Percentiles rank a stretch among this genome's conserved stretches.
Conservation (phyloP, 768 basidiomycete species). For the Macrolepiota fuliginosa region DNA sequence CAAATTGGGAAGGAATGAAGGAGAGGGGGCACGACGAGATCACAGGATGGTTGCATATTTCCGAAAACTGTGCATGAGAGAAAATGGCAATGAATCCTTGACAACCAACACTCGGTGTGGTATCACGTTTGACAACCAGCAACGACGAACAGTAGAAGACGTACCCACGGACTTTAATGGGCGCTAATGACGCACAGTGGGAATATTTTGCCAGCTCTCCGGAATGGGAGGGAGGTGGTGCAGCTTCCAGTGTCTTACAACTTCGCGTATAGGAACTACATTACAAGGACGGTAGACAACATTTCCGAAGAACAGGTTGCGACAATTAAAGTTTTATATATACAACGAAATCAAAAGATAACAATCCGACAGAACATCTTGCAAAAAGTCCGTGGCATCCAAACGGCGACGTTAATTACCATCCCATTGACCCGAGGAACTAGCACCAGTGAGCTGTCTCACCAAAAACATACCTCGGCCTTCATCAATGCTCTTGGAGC, state of each 20-base stretch:
- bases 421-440: slow-evolving; percentile 16
- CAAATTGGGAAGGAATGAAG: slow-evolving; percentile 5
- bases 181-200: no score
- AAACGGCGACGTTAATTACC: not conserved
- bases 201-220: no score
- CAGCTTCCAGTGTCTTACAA: not conserved
- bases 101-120: slow-evolving; percentile 9
- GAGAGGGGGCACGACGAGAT: not conserved
- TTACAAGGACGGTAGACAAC: not conserved
- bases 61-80: not conserved
- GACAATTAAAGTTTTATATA: no score
- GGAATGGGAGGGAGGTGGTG: no score
- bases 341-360: not conserved
- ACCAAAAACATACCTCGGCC: slow-evolving; percentile 76
- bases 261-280: not conserved
- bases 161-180: not conserved
- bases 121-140: slow-evolving; percentile 5
- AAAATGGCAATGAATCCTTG: slow-evolving; percentile 11
- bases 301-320: not conserved
- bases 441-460: slow-evolving; percentile 70
- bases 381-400: not conserved
- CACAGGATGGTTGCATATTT: not conserved
- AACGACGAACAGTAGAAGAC: slow-evolving; percentile 1
- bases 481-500: slow-evolving; percentile 60
- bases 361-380: not conserved